phyloP scores from a whole-genome alignment of 2,329 filamentous ascomycete genomes.

The Botrytis tulipae region DNA sequence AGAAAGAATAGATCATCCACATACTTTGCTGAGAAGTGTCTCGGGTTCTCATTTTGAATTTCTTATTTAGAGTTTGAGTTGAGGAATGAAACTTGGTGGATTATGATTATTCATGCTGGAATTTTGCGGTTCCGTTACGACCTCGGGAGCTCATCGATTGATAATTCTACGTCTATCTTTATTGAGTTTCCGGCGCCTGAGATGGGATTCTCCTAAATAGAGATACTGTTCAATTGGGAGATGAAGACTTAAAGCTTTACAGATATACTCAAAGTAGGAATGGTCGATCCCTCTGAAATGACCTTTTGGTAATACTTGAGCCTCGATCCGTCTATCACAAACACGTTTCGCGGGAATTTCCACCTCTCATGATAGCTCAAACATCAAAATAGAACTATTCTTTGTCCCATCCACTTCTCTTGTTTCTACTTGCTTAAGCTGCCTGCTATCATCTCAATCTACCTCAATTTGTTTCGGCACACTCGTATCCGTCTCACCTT shows the following conservation, averaged over 20 bases:
- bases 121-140: background rate
- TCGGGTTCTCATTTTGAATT: background rate
- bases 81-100: background rate
- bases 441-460: background rate
- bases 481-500: conserved; percentile 1
- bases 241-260: background rate
- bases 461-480: background rate
- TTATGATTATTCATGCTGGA: background rate
- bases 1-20: background rate
- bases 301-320: background rate
- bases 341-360: background rate
- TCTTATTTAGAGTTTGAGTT: conserved; percentile 15
- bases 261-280: background rate
- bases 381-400: background rate
- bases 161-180: background rate
- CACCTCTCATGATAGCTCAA: background rate
- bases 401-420: background rate
- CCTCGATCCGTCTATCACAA: background rate
- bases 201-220: background rate
- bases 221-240: background rate
- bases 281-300: too few species aligned
- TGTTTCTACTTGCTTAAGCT: background rate
- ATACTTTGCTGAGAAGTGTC: background rate
- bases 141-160: too few species aligned
- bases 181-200: background rate